phyloP scores from a whole-genome alignment of 1,139 yeast genomes.

The Pichiaceae sp. region DNA sequence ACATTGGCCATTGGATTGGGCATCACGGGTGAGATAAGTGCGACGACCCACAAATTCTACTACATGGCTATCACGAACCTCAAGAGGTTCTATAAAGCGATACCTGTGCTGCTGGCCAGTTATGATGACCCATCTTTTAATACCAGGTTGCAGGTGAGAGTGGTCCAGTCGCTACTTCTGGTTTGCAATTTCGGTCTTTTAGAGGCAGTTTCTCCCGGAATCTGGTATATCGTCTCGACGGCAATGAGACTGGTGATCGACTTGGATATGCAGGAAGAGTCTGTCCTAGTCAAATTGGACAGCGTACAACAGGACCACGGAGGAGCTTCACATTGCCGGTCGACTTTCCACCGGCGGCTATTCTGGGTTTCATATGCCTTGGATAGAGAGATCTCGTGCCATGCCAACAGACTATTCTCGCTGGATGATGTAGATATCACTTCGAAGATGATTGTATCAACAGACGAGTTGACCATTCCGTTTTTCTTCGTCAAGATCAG shows the following conservation, averaged over 20 bases:
- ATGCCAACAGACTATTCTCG: conserved; percentile 16
- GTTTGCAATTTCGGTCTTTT: conserved; percentile 11
- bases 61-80: conserved; percentile 8
- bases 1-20: conserved; percentile 16
- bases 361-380: conserved; percentile 20
- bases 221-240: conserved; percentile 19
- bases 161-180: conserved; percentile 13
- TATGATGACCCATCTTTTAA: background rate
- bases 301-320: no score
- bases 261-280: conserved; percentile 17
- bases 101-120: conserved; percentile 3
- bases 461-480: background rate
- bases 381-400: conserved; percentile 19
- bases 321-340: no score
- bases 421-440: conserved; percentile 16
- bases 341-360: conserved; percentile 9
- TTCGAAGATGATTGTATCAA: conserved; percentile 4
- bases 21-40: conserved; percentile 10
- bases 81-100: conserved; percentile 4
- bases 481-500: conserved; percentile 9
- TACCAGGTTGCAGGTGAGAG: conserved; percentile 7
- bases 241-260: conserved; percentile 16
- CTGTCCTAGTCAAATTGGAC: no score
- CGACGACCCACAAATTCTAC: conserved; percentile 4
- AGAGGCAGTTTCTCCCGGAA: conserved; percentile 20